A percentile compares a stretch with the other conserved stretches of the same genome.
Conservation (phyloP, 805 yeast genomes). For the Lachancea quebecensis region DNA sequence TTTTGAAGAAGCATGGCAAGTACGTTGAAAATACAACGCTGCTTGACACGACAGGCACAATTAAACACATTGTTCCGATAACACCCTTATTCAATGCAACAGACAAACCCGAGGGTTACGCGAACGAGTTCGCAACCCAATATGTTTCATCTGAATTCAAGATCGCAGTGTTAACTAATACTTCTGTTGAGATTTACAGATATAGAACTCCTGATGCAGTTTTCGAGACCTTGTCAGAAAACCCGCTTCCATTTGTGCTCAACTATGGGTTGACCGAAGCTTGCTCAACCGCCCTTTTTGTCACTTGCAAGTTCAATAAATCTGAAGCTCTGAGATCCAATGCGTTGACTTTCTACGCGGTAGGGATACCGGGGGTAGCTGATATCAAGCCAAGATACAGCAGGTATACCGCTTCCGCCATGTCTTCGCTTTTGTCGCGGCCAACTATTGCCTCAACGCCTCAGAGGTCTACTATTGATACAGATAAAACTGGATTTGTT, state of each 20-base stretch:
- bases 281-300: slow-evolving; percentile 79
- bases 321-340: slow-evolving; percentile 43
- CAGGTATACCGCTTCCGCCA: slow-evolving; percentile 24
- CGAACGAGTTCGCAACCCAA: slow-evolving; percentile 82
- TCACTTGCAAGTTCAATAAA: slow-evolving; percentile 68
- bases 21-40: slow-evolving; percentile 78
- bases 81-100: slow-evolving; percentile 69
- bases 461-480: slow-evolving; percentile 9
- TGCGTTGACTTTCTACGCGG: slow-evolving; percentile 38
- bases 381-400: slow-evolving; percentile 39
- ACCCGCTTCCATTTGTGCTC: slow-evolving; percentile 60
- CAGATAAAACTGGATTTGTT: slow-evolving; percentile 1
- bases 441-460: slow-evolving; percentile 20
- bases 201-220: slow-evolving; percentile 76
- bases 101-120: slow-evolving; percentile 70
- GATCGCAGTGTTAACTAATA: slow-evolving; percentile 76
- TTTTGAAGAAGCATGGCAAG: slow-evolving; percentile 62
- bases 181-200: slow-evolving; percentile 69
- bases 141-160: slow-evolving; percentile 59
- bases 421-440: slow-evolving; percentile 23
- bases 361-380: slow-evolving; percentile 37
- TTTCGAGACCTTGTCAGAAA: slow-evolving; percentile 62
- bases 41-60: slow-evolving; percentile 49
- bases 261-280: slow-evolving; percentile 86
- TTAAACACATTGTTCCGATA: slow-evolving; percentile 68